Base-by-base conservation (phyloP, 768 basidiomycete species). In the Termitomyces bulborhizus region DNA sequence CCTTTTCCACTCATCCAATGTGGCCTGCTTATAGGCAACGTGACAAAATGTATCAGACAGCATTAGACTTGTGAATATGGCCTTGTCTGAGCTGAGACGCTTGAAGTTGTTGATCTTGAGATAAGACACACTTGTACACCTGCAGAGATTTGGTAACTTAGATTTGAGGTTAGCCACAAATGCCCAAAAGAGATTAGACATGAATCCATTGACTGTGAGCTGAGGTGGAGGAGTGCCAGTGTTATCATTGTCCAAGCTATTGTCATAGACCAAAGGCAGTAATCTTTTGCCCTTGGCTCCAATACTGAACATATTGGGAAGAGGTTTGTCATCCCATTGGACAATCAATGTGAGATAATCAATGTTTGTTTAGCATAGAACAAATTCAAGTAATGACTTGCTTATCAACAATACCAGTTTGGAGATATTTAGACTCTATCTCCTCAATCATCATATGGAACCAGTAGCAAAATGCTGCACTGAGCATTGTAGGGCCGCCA, bases 61-160 rank as follows among this genome's bases (percentile, higher is more conserved):
- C 6, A 16, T 41, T 0, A 46, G 39, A 21, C 31, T 52, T 5
- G 31, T 43, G 46, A 40, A 59, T 13, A 59, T 44, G 6, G 47
- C 54, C 5, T 59, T 54, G 13, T 37, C 36, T 0, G 13, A 37
- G 15, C 36, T 37, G 36, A 37, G 36, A 15, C 36, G 13, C 9
- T 37, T 13, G 1, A 37, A 3, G 21, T 55, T 1, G 18, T 43
- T 12, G 13, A 8, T 13, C n/a, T 51, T 51, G 45, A 57, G 7
- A 27, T 60, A 60, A 1, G 49, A 60, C 1, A 36, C 11, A 2
- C 36, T 60, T 1, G 47, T 51, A 5, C 4, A 29, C 6, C 59
- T 53, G 6, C 41, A 18, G 15, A 45, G 47, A 7, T 60, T 57
- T 0, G 56, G 56, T 0, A 52, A 54, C 31, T 57, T 60, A 2